A percentile compares a stretch with the other conserved stretches of the same genome.
Evolutionary conservation across 78 protist genomes (phyloP).

Genomic region (Protostelium mycophagum): DNA sequence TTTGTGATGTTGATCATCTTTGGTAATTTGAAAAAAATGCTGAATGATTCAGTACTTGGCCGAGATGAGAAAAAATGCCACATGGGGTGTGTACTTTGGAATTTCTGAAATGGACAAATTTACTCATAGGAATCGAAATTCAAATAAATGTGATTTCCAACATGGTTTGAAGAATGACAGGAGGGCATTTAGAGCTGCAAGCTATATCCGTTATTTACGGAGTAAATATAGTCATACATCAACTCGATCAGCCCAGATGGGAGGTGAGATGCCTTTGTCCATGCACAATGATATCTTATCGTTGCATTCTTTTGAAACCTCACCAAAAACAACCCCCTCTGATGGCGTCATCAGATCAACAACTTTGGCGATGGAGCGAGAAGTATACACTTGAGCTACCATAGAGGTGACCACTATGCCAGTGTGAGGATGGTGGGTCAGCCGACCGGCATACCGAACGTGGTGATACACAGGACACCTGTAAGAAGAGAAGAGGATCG

Average conservation of each 20-base stretch:
- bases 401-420: slow-evolving; percentile 59
- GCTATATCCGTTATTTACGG: slow-evolving; percentile 35
- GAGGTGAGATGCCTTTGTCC: slow-evolving; percentile 14
- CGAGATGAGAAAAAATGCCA: slow-evolving; percentile 49
- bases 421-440: slow-evolving; percentile 13
- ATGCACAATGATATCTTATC: not conserved
- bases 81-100: no score
- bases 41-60: slow-evolving; percentile 33
- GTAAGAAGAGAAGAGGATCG: not conserved
- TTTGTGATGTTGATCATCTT: no score
- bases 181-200: slow-evolving; percentile 62
- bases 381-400: slow-evolving; percentile 48
- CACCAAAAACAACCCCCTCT: no score
- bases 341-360: no score
- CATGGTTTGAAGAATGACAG: no score
- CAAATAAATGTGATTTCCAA: no score
- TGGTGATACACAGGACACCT: not conserved
- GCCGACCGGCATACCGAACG: not conserved
- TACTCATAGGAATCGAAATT: no score
- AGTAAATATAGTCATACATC: slow-evolving; percentile 50
- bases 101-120: no score
- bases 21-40: no score
- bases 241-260: slow-evolving; percentile 64
- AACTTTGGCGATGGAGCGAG: slow-evolving; percentile 20
- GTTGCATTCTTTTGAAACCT: not conserved